phyloP scores from a whole-genome alignment of 257 asterid species.

The Nicotiana obtusifolia region DNA sequence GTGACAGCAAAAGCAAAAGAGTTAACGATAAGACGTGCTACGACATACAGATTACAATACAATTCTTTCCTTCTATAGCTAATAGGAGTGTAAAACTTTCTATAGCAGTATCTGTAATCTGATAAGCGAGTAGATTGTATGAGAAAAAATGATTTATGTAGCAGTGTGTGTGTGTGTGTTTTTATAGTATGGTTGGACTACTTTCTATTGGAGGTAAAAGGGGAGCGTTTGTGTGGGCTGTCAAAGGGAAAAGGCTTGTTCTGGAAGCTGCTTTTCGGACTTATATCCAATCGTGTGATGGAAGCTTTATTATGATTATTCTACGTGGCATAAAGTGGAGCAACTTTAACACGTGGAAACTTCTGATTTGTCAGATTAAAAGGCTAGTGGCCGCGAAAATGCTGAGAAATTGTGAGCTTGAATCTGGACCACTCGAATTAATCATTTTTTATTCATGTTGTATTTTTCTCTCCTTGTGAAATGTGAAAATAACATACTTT shows the following conservation, averaged over 20 bases:
- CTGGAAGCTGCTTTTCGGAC: constrained; percentile 12
- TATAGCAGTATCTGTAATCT: too few relatives aligned
- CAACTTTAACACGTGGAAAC: not conserved
- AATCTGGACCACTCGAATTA: not conserved
- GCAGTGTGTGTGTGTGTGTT: not conserved
- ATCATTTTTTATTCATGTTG: not conserved
- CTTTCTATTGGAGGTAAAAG: not conserved
- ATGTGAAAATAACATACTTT: not conserved
- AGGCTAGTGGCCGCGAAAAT: not conserved
- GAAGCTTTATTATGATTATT: not conserved
- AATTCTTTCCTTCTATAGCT: too few relatives aligned
- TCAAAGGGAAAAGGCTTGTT: constrained; percentile 1
- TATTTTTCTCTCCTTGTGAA: not conserved
- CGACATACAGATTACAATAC: too few relatives aligned
- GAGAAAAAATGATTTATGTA: too few relatives aligned
- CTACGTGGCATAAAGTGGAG: not conserved
- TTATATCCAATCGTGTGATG: not conserved
- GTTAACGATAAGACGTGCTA: not conserved
- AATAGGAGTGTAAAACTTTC: too few relatives aligned
- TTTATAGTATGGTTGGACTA: not conserved
- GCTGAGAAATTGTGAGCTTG: not conserved
- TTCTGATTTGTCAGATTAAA: not conserved
- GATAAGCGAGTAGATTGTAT: not conserved
- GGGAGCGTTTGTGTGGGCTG: not conserved
- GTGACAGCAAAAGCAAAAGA: too few relatives aligned